phyloP scores from a whole-genome alignment of 2,329 filamentous ascomycete genomes.

The Monosporascus sp. region DNA sequence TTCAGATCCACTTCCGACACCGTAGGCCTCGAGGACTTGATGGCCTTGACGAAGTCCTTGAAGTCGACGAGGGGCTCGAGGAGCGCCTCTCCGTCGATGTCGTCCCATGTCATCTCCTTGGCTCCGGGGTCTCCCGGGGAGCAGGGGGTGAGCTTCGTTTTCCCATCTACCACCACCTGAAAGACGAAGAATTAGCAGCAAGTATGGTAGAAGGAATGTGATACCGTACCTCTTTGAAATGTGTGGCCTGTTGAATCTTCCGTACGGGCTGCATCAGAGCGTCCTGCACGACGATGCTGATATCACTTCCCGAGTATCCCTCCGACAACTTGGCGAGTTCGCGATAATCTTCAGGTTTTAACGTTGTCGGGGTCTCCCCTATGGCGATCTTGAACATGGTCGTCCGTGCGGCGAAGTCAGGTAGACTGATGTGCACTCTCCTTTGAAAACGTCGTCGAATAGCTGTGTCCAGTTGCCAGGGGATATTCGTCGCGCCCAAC shows the following conservation, averaged over 20 bases:
- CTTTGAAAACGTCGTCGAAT: constrained; percentile 95
- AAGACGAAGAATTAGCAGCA: neutral
- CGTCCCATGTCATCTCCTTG: constrained; percentile 89
- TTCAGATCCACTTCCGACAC: constrained; percentile 83
- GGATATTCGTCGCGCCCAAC: constrained; percentile 94
- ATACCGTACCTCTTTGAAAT: constrained; percentile 79
- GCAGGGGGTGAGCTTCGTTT: constrained; percentile 76
- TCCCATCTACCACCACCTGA: constrained; percentile 65
- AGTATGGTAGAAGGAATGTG: neutral
- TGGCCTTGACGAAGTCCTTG: constrained; percentile 90
- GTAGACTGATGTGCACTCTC: constrained; percentile 90
- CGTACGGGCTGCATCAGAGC: constrained; percentile 96
- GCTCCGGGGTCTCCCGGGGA: constrained; percentile 84
- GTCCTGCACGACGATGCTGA: constrained; percentile 90
- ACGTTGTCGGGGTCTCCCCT: constrained; percentile 84
- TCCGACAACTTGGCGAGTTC: constrained; percentile 77
- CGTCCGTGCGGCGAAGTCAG: constrained; percentile 79
- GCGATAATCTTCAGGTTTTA: constrained; percentile 72
- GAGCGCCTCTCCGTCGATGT: constrained; percentile 76
- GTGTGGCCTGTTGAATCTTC: constrained; percentile 94
- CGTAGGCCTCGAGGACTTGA: constrained; percentile 82
- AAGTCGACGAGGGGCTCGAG: constrained; percentile 80
- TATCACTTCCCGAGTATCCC: constrained; percentile 94
- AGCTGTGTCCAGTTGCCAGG: constrained; percentile 95
- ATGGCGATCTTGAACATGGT: constrained; percentile 94